Evolutionary conservation across 75 land plant species (phyloP), one percentile per base, ranked within the genome.

Genomic region (Selaginella tamariscina): DNA sequence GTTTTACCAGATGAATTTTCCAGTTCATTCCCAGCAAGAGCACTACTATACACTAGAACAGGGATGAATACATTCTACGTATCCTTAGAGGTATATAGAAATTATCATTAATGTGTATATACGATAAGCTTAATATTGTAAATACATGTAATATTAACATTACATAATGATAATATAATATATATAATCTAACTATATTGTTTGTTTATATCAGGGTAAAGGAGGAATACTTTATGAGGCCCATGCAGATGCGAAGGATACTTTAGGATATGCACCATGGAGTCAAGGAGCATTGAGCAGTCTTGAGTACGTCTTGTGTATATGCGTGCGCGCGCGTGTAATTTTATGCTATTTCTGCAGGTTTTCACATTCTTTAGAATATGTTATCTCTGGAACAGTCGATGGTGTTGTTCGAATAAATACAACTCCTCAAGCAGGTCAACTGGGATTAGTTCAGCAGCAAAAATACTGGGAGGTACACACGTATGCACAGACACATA

Each of bases 401-500:
- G 63, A 77, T 72, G 79, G 79, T 30, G 54, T 72, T 15, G 75
- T 77, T 23, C 79, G 70, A n/a, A 62, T 77, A 27, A 73, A 77
- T 29, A 66, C 76, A 32, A 73, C 79, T 77, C 79, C 79, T 62
- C 56, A 24, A n/a, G 74, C 79, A 20, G 79, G 79, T n/a, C 75
- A 77, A 32, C 55, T 77, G 62, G 30, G 55, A 32, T 18, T 72
- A 15, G 64, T 56, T 24, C 76, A 72, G 64, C 68, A 77, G 65
- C 68, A 68, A 1, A 66, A 68, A 30, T 77, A 70, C 64, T 77
- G 79, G 79, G 75, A 77, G 71, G 79, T 77, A 59, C 15, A 5
- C 5, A 39, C 15, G 49, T 15, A 15, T 39, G 15, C n/a, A n/a
- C n/a, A n/a, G n/a, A n/a, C n/a, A n/a, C n/a, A n/a, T n/a, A n/a